Conservation (phyloP, 2,329 filamentous ascomycete genomes). For the Scolecobasidium constrictum region DNA sequence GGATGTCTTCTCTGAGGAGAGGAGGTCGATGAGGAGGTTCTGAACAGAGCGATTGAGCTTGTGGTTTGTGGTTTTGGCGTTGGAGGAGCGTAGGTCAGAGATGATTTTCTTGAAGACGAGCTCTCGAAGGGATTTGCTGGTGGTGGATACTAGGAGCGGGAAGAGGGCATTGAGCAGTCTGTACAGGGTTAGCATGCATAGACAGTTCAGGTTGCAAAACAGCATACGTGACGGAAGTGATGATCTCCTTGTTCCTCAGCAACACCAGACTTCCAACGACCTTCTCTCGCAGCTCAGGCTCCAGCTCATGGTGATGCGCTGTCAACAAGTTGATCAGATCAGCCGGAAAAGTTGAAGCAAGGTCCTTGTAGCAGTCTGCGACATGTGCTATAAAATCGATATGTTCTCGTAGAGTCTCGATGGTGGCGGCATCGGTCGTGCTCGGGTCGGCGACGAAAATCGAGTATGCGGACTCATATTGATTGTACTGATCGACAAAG, state of each 20-base stretch:
- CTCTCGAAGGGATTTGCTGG: conserved; percentile 77
- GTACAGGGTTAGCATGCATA: conserved; percentile 11
- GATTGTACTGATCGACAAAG: conserved; percentile 76
- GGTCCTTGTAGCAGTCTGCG: conserved; percentile 80
- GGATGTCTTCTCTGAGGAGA: conserved; percentile 75
- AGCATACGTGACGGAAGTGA: conserved; percentile 61
- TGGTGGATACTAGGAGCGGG: conserved; percentile 82
- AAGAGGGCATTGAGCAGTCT: conserved; percentile 81
- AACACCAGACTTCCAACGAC: conserved; percentile 83
- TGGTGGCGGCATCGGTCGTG: conserved; percentile 63
- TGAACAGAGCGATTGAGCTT: conserved; percentile 88
- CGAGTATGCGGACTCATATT: conserved; percentile 84
- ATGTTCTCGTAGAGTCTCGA: conserved; percentile 78
- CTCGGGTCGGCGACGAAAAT: conserved; percentile 81
- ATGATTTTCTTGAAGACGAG: conserved; percentile 86
- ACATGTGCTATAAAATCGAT: conserved; percentile 92
- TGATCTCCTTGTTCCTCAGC: conserved; percentile 79
- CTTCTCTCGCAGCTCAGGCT: conserved; percentile 83
- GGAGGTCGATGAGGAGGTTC: conserved; percentile 82
- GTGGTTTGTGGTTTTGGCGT: conserved; percentile 81
- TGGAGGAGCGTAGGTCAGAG: conserved; percentile 78
- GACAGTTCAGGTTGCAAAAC: background rate
- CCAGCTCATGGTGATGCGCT: conserved; percentile 70
- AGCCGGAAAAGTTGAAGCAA: conserved; percentile 65
- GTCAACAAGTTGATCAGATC: conserved; percentile 74